Evolutionary conservation across 2,329 filamentous ascomycete species (phyloP), one percentile per base, ranked within the genome.

Genomic region (Fusarium miscanthi): DNA sequence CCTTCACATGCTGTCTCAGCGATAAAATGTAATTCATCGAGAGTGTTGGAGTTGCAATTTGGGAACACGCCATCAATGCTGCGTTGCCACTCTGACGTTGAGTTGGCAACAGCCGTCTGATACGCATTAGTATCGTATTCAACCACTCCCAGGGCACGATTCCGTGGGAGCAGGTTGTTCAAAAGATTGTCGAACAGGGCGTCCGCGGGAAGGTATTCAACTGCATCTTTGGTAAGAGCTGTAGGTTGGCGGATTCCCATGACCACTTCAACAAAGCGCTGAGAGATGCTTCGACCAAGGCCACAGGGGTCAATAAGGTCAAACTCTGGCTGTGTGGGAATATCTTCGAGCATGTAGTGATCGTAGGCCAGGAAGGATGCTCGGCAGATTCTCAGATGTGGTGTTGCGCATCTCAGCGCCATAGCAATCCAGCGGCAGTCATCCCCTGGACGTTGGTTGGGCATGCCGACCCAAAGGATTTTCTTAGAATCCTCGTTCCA

Each of bases 241-340:
- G 76, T 70, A 21, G 83, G 82, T 64, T 86, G 84, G 49, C 76
- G 69, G 38, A 84, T 74, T 33, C 84, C 84, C 66, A 76, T 80
- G 38, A 81, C 81, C 8, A 85, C 83, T 69, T 86, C 84, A 59
- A 86, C 84, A 65, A 86, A 86, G 53, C 84, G 84, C 74, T 85
- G 83, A 27, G 83, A 83, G 25, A 86, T 60, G 61, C 77, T 80
- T 43, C 84, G 81, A 16, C 78, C 78, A 30, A 84, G 79, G 5
- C 81, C 80, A 58, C 82, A 81, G 11, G 84, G 84, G 66, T 86
- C 85, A 31, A 75, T 69, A 41, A 84, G 73, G 73, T 86, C 84
- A 59, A 85, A 84, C 7, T 79, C 79, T 7, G 76, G 72, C n/a
- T 74, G 69, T 11, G 61, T 62, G 8, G 74, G 62, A 12, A 76